Base-by-base conservation (phyloP, 768 basidiomycete genomes). In the Calvatia gigantea region DNA sequence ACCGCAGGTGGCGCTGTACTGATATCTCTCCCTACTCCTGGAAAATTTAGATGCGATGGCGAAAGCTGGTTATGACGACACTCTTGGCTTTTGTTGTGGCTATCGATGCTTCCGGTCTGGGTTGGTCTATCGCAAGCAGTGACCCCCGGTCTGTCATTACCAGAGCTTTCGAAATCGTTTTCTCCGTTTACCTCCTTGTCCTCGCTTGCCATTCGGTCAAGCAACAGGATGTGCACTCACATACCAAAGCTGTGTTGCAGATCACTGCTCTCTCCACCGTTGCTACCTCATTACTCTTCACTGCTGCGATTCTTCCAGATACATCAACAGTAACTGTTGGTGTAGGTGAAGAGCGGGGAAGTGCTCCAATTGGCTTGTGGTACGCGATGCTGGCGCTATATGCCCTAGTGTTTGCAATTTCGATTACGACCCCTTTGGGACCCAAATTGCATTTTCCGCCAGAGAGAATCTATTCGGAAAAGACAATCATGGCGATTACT, bases 371-470 rank as follows among this genome's bases (percentile, higher is more conserved):
- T 58, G 60, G 67, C 59, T 63, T 86, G 4, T 87, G 84, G 83
- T 82, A 83, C 51, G 67, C 76, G 2, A 71, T 76, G 7, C 63
- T 87, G 14, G 73, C 62, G 4, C 64, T 87, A 17, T 87, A 86
- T 61, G 65, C 70, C 23, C 33, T 81, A 15, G 70, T 77, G 2
- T 73, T 72, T 53, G 54, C 72, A 32, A 45, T 72, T 7, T 67
- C 69, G 6, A 69, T 75, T 37, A 75, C 86, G n/a, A 86, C 85
- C 1, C 88, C 87, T 2, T 74, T 79, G 33, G 93, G 93, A 0
- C 94, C 94, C 0, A 71, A 76, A 7, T 73, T 95, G 4, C 82
- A 91, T 64, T 91, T 83, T 63, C 87, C 89, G 1, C 73, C 84
- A n/a, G 79, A 85, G 54, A 70, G 71, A 9, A 85, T 95, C 32